phyloP scores from a whole-genome alignment of 2,329 filamentous ascomycete genomes.

The Fusarium sp. region DNA sequence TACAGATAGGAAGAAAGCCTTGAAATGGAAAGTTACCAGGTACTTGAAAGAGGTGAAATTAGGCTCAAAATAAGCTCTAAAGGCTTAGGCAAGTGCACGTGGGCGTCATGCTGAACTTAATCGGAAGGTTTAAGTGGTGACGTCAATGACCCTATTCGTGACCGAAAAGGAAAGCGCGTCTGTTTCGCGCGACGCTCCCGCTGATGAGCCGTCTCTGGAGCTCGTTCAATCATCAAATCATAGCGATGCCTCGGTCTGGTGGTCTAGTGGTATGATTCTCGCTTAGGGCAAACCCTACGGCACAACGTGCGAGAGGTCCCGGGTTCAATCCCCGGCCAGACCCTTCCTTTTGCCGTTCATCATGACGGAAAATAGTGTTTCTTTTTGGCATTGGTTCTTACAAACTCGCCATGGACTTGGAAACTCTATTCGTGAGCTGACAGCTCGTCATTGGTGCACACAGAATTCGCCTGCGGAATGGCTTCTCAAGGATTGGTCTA shows the following conservation, averaged over 20 bases:
- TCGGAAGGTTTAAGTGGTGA: not conserved
- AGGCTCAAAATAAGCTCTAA: not conserved
- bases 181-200: not conserved
- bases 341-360: conserved; percentile 44
- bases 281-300: conserved; percentile 67
- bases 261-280: conserved; percentile 78
- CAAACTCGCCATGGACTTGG: not conserved
- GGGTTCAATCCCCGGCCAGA: conserved; percentile 59
- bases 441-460: not conserved
- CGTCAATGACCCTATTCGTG: not conserved
- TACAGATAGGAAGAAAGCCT: no score
- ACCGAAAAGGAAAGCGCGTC: not conserved
- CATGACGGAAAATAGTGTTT: not conserved
- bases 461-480: not conserved
- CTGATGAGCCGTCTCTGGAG: not conserved
- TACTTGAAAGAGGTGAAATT: not conserved
- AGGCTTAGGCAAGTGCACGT: not conserved
- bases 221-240: not conserved
- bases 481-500: not conserved
- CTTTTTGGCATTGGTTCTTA: not conserved
- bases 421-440: not conserved
- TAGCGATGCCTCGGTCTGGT: conserved; percentile 51
- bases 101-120: not conserved
- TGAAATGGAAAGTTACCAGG: no score
- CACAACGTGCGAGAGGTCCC: conserved; percentile 56